Conservation (phyloP, 2,329 filamentous ascomycete genomes). For the Verticillium alfalfae region DNA sequence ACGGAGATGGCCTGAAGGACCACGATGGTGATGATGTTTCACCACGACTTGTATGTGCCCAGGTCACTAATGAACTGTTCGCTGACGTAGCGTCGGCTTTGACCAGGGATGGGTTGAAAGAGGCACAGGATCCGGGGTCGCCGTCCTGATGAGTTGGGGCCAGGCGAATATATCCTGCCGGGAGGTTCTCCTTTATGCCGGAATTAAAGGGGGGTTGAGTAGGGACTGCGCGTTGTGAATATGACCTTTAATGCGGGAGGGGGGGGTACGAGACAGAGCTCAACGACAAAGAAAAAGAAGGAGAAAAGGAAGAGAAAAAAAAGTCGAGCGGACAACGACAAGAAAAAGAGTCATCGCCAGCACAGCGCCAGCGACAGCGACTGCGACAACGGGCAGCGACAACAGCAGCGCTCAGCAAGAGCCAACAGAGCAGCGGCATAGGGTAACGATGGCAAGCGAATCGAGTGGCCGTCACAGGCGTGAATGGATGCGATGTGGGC, state of each 20-base stretch:
- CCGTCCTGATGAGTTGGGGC: background rate
- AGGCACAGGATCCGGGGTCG: background rate
- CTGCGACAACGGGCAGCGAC: background rate
- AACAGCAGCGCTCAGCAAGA: background rate
- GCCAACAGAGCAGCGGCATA: background rate
- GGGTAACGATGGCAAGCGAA: background rate
- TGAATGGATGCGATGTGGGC: background rate
- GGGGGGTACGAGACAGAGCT: background rate
- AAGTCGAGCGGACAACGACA: constrained; percentile 1
- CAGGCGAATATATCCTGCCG: background rate
- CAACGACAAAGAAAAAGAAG: background rate
- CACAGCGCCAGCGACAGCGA: background rate
- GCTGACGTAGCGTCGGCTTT: background rate
- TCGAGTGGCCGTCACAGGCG: background rate
- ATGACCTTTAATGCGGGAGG: background rate
- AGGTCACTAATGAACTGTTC: background rate
- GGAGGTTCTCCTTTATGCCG: constrained; percentile 2
- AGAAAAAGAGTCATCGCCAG: constrained; percentile 4
- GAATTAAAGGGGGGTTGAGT: background rate
- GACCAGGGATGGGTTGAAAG: background rate
- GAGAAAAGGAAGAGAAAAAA: constrained; percentile 2
- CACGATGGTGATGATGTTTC: background rate
- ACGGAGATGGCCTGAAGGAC: background rate
- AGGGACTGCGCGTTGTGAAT: background rate
- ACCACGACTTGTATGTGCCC: background rate